Base-by-base conservation (phyloP, 805 yeast species). In the Brettanomyces bruxellensis region DNA sequence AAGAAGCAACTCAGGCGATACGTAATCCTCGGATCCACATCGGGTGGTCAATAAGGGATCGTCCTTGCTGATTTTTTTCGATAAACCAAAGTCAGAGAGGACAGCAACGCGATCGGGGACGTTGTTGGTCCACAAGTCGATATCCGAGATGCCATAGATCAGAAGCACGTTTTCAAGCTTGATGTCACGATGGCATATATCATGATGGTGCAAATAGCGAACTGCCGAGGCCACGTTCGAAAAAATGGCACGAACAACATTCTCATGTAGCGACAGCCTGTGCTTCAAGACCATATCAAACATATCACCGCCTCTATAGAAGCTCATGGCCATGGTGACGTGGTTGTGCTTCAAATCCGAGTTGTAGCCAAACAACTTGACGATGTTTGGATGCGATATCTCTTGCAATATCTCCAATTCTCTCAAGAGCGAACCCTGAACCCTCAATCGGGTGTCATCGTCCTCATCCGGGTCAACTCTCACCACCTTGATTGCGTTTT, bases 21-120 rank as follows among this genome's bases (percentile, higher is more conserved):
- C 95, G 57, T 93, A 93, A 61, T 93, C 99, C 51, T 87, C 96
- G 1, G 96, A 86, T 0, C 99, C 99, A 63, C 99, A 93, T 50
- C 98, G 67, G 1, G 98, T 91, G 3, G 86, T 75, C 25, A 95
- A 71, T 47, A 83, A 55, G 25, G 88, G 85, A 52, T 76, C 69
- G 1, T 68, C 72, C 1, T 78, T 75, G 43, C 75, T 79, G 24
- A 91, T 73, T 43, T 72, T 68, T 55, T 88, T 81, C 9, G 95
- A 83, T 25, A 93, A 72, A 0, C 99, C 99, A 65, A 93, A 83
- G 68, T 93, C 99, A 0, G 95, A 82, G 32, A 89, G 62, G 13
- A 79, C 81, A 2, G 80, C 78, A 14, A 81, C 49, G 14, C 23
- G 6, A 5, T 14, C 11, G 24, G 24, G 39, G 11, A 34, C 14